phyloP scores from a whole-genome alignment of 1,284 basidiomycete genomes.

The Cryptococcus jaspeensis region DNA sequence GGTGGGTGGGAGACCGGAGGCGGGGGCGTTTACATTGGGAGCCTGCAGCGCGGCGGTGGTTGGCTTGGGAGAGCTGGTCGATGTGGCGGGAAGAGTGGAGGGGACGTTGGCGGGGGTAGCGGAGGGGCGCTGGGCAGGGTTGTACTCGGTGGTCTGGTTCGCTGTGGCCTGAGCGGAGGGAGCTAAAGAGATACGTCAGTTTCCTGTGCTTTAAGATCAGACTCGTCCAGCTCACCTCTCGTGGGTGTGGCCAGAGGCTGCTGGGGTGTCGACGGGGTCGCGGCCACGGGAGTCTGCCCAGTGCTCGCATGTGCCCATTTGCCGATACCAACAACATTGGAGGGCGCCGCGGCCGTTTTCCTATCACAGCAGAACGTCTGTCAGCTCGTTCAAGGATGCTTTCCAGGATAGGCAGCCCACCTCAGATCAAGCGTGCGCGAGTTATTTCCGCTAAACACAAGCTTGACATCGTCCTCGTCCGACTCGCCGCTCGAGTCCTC shows the following conservation, averaged over 20 bases:
- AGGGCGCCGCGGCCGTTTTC: slow-evolving; percentile 42
- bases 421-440: slow-evolving; percentile 43
- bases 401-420: slow-evolving; percentile 29
- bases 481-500: slow-evolving; percentile 47
- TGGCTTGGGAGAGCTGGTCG: slow-evolving; percentile 8
- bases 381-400: background rate
- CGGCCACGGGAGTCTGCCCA: slow-evolving; percentile 20
- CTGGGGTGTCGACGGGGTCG: slow-evolving; percentile 19
- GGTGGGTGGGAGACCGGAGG: slow-evolving; percentile 42
- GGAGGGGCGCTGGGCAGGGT: slow-evolving; percentile 67
- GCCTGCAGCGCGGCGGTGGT: slow-evolving; percentile 9
- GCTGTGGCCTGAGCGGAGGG: slow-evolving; percentile 49
- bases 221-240: too few relatives aligned
- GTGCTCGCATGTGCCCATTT: slow-evolving; percentile 49
- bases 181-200: slow-evolving; percentile 1
- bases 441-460: slow-evolving; percentile 44
- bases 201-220: background rate
- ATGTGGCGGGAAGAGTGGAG: slow-evolving; percentile 9
- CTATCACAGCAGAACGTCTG: slow-evolving; percentile 4
- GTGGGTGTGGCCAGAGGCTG: background rate
- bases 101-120: slow-evolving; percentile 22
- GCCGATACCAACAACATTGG: slow-evolving; percentile 46
- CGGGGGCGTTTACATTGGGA: slow-evolving; percentile 24
- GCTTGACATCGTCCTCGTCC: slow-evolving; percentile 50
- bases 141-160: slow-evolving; percentile 84